Percentiles rank a stretch among this genome's conserved stretches.
Conservation (phyloP, 495 filamentous ascomycete genomes). For the Talaromyces proteolyticus region DNA sequence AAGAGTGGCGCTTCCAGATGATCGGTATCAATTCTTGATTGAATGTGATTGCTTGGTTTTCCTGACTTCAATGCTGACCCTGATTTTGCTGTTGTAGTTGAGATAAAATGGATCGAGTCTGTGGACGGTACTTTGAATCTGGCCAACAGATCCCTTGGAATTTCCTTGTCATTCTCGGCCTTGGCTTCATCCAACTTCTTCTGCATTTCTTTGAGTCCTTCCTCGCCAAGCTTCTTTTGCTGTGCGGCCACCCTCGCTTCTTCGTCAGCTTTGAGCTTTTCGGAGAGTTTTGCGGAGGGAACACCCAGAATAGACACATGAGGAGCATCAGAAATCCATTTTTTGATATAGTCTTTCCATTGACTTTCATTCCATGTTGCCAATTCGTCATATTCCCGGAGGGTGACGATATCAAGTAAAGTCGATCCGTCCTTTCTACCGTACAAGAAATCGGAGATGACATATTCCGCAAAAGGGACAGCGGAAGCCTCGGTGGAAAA, state of each 20-base stretch:
- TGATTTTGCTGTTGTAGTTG: slow-evolving; percentile 79
- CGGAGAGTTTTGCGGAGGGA: slow-evolving; percentile 64
- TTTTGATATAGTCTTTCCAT: slow-evolving; percentile 76
- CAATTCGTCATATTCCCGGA: slow-evolving; percentile 71
- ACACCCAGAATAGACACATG: slow-evolving; percentile 87
- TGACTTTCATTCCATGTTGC: slow-evolving; percentile 74
- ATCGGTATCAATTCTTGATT: slow-evolving; percentile 70
- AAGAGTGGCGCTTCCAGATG: slow-evolving; percentile 65
- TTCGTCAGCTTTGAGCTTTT: slow-evolving; percentile 68
- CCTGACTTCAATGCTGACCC: slow-evolving; percentile 72
- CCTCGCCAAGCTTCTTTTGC: slow-evolving; percentile 54
- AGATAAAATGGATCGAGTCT: slow-evolving; percentile 88
- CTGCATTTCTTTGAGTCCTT: slow-evolving; percentile 63
- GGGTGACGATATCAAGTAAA: slow-evolving; percentile 57
- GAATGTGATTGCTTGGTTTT: slow-evolving; percentile 58
- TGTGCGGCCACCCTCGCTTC: slow-evolving; percentile 48
- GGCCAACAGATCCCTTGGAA: slow-evolving; percentile 69
- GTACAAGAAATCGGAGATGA: slow-evolving; percentile 89
- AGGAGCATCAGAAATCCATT: slow-evolving; percentile 79
- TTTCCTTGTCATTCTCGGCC: slow-evolving; percentile 73
- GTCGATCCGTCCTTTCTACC: slow-evolving; percentile 81
- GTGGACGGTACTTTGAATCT: slow-evolving; percentile 76
- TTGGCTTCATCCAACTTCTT: slow-evolving; percentile 75
- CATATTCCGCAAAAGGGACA: slow-evolving; percentile 67
- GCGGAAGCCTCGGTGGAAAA: slow-evolving; percentile 72